Base-by-base conservation (phyloP, 208 protist species). In the Wallacemonas sp. region DNA sequence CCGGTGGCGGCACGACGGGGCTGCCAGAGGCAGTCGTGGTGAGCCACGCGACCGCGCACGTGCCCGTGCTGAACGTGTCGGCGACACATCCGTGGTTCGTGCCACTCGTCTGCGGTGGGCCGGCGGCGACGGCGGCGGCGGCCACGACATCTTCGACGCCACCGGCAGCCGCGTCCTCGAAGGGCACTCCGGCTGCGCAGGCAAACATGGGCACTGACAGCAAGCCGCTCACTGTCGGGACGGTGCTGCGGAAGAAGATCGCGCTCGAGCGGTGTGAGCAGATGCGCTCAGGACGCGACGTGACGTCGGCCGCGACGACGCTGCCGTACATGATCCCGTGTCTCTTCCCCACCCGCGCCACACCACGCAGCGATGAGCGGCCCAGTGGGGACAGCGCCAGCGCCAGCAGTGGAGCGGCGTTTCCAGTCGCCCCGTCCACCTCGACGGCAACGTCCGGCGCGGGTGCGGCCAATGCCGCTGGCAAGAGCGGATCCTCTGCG, bases 21-120 rank as follows among this genome's bases (percentile, higher is more conserved):
- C 34, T 74, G 36, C 21, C 57, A 34, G 57, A 66, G 29, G 34
- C 47, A 12, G 48, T 74, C 17, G 68, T 74, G 16, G 61, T 61
- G 32, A 54, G 43, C 27, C 36, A 61, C 58, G 12, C 52, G 12
- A 8, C 54, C 2, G 8, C 71, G 27, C 23, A 52, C 46, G 39
- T 69, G 19, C 81, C 76, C 32, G 77, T 93, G 46, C 61, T 93
- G 17, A 87, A 93, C 69, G 74, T 90, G 29, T 38, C 70, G 0
- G 61, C 83, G 1, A 33, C 61, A 23, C 87, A 93, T 68, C 81
- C 83, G 23, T 68, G 76, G 49, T 93, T 93, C 49, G 75, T 72
- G n/a, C 58, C 71, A 9, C 64, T 83, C 1, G 68, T 87, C 21
- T 77, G 68, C 34, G 76, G 78, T 6, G 56, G 70, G 30, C 49